Evolutionary conservation across 345 rosid species (phyloP).

Genomic region (Physaria fendleri): DNA sequence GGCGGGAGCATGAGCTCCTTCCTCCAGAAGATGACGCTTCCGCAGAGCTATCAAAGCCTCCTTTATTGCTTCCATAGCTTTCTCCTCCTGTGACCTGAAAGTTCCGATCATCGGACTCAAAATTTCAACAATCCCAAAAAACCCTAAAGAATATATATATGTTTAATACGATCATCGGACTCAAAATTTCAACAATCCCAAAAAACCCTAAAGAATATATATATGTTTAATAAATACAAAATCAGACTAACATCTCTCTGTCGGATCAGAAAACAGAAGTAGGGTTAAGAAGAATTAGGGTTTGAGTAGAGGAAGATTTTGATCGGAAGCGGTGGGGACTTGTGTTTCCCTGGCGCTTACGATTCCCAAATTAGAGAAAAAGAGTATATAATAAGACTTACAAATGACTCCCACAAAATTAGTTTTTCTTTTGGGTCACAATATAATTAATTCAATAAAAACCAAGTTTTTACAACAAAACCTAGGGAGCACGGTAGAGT

Average conservation of each 20-base stretch:
- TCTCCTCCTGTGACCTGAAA: conserved; percentile 51
- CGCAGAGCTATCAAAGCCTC: conserved; percentile 78
- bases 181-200: not conserved
- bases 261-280: not conserved
- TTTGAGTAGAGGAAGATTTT: conserved; percentile 12
- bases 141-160: not conserved
- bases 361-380: too few relatives aligned
- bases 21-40: conserved; percentile 82
- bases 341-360: too few relatives aligned
- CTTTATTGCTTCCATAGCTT: conserved; percentile 59
- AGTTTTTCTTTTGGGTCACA: too few relatives aligned
- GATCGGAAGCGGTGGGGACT: too few relatives aligned
- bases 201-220: not conserved
- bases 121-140: not conserved
- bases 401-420: too few relatives aligned
- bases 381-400: too few relatives aligned
- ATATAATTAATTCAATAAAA: too few relatives aligned
- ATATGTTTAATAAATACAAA: too few relatives aligned
- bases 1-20: conserved; percentile 91
- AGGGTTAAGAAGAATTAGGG: conserved; percentile 12
- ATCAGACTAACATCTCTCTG: conserved; percentile 5
- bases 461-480: too few relatives aligned
- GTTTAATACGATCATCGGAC: not conserved
- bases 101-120: not conserved
- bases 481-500: too few relatives aligned